Evolutionary conservation across 768 basidiomycete genomes (phyloP), one percentile per base, ranked within the genome.

Genomic region (Cytidiella melzeri): DNA sequence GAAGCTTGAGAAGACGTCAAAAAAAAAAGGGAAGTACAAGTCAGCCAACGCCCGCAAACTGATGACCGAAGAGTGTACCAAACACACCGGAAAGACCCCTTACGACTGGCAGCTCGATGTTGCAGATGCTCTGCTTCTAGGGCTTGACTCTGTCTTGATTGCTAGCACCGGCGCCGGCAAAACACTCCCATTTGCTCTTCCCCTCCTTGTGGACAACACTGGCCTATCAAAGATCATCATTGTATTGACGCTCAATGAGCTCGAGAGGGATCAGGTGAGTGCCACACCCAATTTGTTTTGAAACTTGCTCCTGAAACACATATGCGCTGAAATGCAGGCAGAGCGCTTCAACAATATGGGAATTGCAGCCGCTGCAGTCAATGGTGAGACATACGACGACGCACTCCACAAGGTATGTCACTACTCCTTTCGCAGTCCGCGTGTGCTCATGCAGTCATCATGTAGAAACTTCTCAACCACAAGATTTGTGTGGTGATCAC

Each of bases 81-180:
- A 51, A 28, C 9, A 55, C 15, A 55, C 51, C 25, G 60, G 63
- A 2, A 52, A 52, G 39, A 20, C 11, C 9, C 50, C 51, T 3
- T 49, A 69, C 52, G 51, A 55, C 2, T 73, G 71, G 71, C 71
- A 72, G 54, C 51, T 72, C 5, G 68, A 73, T 53, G 65, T 69
- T 2, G 45, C 64, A 0, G 70, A 71, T 56, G 53, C 53, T 3
- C 4, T 55, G 11, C 9, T 47, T 0, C 50, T 57, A 3, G 53
- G 56, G 1, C 39, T 57, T 7, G 53, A 57, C 36, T 27, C 6
- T 2, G 19, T 52, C 1, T 43, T 55, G 2, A 53, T 59, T 36
- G 28, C 55, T 2, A 44, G 49, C 5, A 56, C 55, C n/a, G 53
- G 57, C 19, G 43, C 56, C n/a, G 57, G 56, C 27, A 63, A 61